A percentile compares a stretch with the other conserved stretches of the same genome.
Evolutionary conservation across 1,284 basidiomycete species (phyloP).

Genomic region (Thecaphora thlaspeos): DNA sequence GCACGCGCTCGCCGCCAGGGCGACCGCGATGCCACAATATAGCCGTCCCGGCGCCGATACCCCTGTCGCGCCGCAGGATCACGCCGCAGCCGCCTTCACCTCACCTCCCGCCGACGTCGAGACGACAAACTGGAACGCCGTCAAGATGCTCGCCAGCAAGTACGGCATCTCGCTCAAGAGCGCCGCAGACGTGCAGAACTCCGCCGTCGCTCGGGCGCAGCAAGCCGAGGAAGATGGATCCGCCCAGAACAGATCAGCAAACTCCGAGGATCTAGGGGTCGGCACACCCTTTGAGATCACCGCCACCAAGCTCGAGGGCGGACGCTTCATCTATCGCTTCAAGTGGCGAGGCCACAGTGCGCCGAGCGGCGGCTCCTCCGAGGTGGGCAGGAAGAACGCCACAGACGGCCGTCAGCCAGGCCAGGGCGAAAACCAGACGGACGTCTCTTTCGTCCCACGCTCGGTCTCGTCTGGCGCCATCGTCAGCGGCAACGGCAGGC

Average conservation of each 20-base stretch:
- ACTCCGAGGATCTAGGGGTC: constrained; percentile 32
- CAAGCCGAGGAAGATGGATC: not conserved
- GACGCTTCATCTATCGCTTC: constrained; percentile 41
- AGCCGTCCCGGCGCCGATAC: too few species aligned
- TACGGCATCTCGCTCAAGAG: constrained; percentile 31
- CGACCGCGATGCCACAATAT: too few species aligned
- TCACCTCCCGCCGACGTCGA: constrained; percentile 33
- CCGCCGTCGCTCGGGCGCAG: not conserved
- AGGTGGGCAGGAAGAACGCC: too few species aligned
- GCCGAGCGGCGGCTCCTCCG: too few species aligned
- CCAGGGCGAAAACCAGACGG: too few species aligned
- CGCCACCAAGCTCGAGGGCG: constrained; percentile 27
- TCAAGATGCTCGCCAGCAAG: constrained; percentile 41
- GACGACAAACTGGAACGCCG: constrained; percentile 51
- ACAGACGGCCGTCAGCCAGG: too few species aligned
- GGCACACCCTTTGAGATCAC: constrained; percentile 41
- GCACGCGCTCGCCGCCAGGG: too few species aligned
- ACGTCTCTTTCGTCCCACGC: constrained; percentile 11
- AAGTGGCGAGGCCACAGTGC: constrained; percentile 4
- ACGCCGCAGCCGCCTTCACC: too few species aligned
- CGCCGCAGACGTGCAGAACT: constrained; percentile 6
- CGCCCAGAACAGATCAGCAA: not conserved
- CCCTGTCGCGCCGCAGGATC: too few species aligned
- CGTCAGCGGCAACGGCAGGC: not conserved
- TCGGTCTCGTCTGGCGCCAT: constrained; percentile 31